Evolutionary conservation across 768 basidiomycete species (phyloP).

Genomic region (Suillus bovinus): DNA sequence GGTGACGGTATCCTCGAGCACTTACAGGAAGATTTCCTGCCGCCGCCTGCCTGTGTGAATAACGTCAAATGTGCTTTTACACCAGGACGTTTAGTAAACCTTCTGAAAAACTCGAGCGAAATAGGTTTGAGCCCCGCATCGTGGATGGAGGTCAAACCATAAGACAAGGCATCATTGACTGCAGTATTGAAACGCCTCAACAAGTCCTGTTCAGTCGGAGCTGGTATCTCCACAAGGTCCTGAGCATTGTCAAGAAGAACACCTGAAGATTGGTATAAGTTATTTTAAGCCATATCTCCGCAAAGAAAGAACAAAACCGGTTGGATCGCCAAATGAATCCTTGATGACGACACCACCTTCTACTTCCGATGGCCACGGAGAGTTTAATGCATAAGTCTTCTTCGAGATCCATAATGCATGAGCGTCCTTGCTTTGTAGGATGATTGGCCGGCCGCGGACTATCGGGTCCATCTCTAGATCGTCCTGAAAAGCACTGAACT

Average conservation of each 20-base stretch:
- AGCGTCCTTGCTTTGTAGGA: conserved; percentile 83
- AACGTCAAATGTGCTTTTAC: conserved; percentile 1
- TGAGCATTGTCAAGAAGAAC: conserved; percentile 88
- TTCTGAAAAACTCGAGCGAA: conserved; percentile 74
- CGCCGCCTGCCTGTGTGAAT: conserved; percentile 55
- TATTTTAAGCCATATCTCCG: conserved; percentile 8
- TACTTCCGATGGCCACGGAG: conserved; percentile 64
- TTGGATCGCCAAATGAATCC: conserved; percentile 64
- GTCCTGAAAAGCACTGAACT: conserved; percentile 40
- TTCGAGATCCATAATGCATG: conserved; percentile 88
- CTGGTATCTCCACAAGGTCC: conserved; percentile 62
- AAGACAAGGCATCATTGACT: conserved; percentile 63
- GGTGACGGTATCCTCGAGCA: conserved; percentile 11
- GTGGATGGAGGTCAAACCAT: conserved; percentile 82
- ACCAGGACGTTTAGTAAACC: conserved; percentile 37
- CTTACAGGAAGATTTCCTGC: conserved; percentile 60
- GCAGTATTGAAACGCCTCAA: conserved; percentile 59
- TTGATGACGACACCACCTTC: conserved; percentile 83
- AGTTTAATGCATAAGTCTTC: conserved; percentile 54
- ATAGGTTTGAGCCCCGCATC: conserved; percentile 76
- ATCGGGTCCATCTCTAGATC: conserved; percentile 73
- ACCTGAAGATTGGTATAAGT: conserved; percentile 40
- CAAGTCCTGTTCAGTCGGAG: conserved; percentile 63
- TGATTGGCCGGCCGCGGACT: conserved; percentile 66
- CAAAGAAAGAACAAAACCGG: conserved; percentile 46